These are phyloP conservation scores for Coemansia sp. DNA, from an alignment of 192 early-diverging fungal species.

Conservation along the genomic window DNA sequence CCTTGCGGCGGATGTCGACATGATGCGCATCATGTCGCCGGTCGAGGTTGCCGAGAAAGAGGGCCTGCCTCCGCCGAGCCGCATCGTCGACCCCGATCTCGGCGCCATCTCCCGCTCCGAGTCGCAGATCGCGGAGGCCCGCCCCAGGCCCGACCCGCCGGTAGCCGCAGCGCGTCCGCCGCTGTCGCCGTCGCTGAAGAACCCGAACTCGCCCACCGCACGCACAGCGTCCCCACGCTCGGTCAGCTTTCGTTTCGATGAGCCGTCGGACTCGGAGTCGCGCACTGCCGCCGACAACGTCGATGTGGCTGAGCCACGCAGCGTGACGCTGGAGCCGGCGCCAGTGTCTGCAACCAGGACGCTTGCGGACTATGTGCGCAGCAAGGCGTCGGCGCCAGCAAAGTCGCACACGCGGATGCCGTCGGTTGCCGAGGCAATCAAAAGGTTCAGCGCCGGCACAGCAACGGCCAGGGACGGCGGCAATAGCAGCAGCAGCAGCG, in stretches of 20 bases:
- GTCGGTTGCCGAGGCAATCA: constrained; percentile 52
- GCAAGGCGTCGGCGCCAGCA: constrained; percentile 23
- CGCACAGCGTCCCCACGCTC: constrained; percentile 44
- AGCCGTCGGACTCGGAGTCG: constrained; percentile 11
- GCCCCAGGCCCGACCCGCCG: constrained; percentile 6
- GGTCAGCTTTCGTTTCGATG: constrained; percentile 52
- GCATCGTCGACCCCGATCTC: constrained; percentile 42
- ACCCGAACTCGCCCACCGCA: constrained; percentile 25
- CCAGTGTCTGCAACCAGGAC: constrained; percentile 8
- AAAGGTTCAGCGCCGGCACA: constrained; percentile 37
- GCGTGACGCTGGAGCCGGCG: constrained; percentile 1
- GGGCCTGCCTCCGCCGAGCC: constrained; percentile 44
- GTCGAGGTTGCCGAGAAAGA: constrained; percentile 52
- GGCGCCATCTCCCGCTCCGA: constrained; percentile 28
- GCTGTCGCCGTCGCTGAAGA: constrained; percentile 46
- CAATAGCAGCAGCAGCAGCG: not conserved
- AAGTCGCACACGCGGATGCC: constrained; percentile 21
- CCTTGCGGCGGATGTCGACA: not conserved
- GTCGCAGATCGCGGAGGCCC: constrained; percentile 16
- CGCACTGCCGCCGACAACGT: constrained; percentile 10
- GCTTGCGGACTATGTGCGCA: constrained; percentile 54
- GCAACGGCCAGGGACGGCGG: not conserved
- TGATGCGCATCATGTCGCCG: constrained; percentile 50
- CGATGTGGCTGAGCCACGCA: constrained; percentile 3
- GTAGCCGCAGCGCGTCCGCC: constrained; percentile 15